Evolutionary conservation across 129 eudicot genomes (phyloP).

Genomic region (Cynara cardunculus): DNA sequence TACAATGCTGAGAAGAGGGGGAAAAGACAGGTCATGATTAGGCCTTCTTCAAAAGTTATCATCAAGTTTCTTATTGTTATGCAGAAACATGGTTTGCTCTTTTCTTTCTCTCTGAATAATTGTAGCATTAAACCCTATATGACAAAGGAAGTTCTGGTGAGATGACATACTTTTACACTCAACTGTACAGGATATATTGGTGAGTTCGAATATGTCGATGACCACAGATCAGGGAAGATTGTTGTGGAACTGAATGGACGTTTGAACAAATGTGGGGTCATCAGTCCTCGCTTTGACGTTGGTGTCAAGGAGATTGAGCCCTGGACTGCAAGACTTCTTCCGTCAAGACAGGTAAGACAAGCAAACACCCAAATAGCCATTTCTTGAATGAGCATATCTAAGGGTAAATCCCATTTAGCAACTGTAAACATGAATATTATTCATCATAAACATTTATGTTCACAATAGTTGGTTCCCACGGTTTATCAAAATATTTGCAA

Average conservation of each 20-base stretch:
- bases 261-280: constrained; percentile 74
- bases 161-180: neutral
- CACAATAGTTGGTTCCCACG: neutral
- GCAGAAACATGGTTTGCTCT: constrained; percentile 63
- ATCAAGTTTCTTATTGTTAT: constrained; percentile 68
- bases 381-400: neutral
- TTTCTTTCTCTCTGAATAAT: neutral
- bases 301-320: constrained; percentile 74
- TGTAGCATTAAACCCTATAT: neutral
- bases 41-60: constrained; percentile 77
- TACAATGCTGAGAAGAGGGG: constrained; percentile 81
- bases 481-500: neutral
- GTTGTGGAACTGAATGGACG: constrained; percentile 75
- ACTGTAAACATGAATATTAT: no score
- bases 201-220: constrained; percentile 80
- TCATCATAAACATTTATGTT: no score
- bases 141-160: neutral
- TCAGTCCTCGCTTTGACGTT: constrained; percentile 77
- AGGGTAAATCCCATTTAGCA: no score
- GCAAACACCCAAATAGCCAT: neutral
- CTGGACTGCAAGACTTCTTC: constrained; percentile 74
- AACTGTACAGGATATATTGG: constrained; percentile 50
- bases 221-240: constrained; percentile 76
- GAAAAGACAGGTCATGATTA: constrained; percentile 74
- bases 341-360: constrained; percentile 63